Evolutionary conservation across 352 stramenopile species (phyloP), one percentile per base, ranked within the genome.

Genomic region (Pythium periplocum): DNA sequence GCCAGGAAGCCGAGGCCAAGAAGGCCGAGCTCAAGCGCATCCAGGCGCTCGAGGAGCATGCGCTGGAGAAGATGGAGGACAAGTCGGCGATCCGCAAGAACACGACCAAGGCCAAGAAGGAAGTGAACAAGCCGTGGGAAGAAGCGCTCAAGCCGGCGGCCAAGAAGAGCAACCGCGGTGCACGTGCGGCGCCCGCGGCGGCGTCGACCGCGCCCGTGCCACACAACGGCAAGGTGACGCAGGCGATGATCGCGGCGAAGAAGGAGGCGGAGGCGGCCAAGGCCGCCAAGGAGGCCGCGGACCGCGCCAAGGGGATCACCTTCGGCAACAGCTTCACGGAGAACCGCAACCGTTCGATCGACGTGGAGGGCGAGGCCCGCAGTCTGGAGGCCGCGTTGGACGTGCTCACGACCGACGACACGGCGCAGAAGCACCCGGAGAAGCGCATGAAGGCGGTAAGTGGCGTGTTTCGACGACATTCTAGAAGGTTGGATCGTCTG

Each of bases 1-100:
- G 76, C 38, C 61, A 66, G 12, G 75, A 87, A 45, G 64, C 71
- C 45, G 80, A 87, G 56, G 73, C 71, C 36, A 83, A 84, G 53
- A 87, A 87, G 64, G 74, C 69, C n/a, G 80, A 90, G 56, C 71
- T 86, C 50, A 78, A 87, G 64, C 78, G 75, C 49, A 44, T 90
- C 17, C 64, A 87, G 57, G 75, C 76, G 55, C 64, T 83, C 44
- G 80, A 90, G 57, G 80, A 90, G 45, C 66, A 81, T 50, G 55
- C 64, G 56, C 51, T 72, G 53, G 69, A 53, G 51, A 80, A 55
- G 57, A 31, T 65, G 30, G 79, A 86, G 62, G 70, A 86, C 62
- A 86, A 86, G 55, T 43, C 62, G 33, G 70, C 71, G 11, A 86
- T 87, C 61, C 62, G 62, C 48, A 68, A 73, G 72, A 48, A 53